phyloP scores from a whole-genome alignment of 2,329 filamentous ascomycete species.

The Talaromyces sp. region DNA sequence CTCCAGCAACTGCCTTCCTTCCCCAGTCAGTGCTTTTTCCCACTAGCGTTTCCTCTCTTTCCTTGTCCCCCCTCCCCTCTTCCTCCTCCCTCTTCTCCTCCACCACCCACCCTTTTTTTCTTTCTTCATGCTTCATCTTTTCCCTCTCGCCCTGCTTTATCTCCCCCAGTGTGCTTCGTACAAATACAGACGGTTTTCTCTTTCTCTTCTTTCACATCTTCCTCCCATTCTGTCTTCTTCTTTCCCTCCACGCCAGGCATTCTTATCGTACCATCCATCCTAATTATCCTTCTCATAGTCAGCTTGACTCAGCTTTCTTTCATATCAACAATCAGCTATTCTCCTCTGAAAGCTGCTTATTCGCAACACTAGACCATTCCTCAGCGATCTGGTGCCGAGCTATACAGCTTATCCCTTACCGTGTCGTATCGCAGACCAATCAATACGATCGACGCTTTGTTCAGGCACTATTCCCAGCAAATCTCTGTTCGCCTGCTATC shows the following conservation, averaged over 20 bases:
- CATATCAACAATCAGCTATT: not conserved
- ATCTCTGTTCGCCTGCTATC: not conserved
- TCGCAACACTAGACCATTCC: not conserved
- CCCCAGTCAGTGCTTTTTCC: not conserved
- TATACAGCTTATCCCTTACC: not conserved
- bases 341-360: not conserved
- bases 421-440: not conserved
- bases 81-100: constrained; percentile 12
- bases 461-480: not conserved
- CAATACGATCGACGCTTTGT: not conserved
- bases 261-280: not conserved
- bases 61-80: constrained; percentile 13
- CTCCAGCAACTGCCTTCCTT: constrained; percentile 1
- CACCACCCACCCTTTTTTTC: not conserved
- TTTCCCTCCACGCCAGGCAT: not conserved
- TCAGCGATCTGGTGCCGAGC: not conserved
- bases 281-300: constrained; percentile 3
- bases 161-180: constrained; percentile 19
- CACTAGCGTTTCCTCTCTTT: constrained; percentile 16
- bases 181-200: constrained; percentile 18
- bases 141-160: constrained; percentile 8
- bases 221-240: constrained; percentile 14
- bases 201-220: constrained; percentile 22
- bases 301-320: constrained; percentile 6
- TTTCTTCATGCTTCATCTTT: constrained; percentile 20